Conservation (phyloP, 805 yeast genomes). For the Wickerhamomyces tratensis region DNA sequence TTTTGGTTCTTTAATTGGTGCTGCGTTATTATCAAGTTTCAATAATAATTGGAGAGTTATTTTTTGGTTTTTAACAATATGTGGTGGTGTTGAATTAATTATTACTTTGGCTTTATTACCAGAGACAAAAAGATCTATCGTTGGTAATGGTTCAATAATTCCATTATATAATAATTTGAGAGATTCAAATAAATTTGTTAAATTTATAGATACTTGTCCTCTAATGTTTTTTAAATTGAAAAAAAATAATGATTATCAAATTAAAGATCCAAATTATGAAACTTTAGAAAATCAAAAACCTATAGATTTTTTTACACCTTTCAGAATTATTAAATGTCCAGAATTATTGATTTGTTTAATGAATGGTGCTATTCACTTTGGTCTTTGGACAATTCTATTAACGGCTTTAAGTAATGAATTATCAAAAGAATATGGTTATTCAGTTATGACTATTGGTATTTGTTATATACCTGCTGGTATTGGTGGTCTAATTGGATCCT, state of each 20-base stretch:
- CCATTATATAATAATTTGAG: constrained; percentile 32
- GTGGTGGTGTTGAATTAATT: constrained; percentile 37
- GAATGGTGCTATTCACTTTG: constrained; percentile 54
- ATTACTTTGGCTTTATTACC: constrained; percentile 39
- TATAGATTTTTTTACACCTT: constrained; percentile 26
- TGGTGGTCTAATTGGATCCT: constrained; percentile 52
- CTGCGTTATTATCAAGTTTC: constrained; percentile 29
- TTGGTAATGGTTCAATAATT: constrained; percentile 61
- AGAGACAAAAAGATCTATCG: constrained; percentile 64
- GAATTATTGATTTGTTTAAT: constrained; percentile 40
- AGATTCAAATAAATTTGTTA: constrained; percentile 9
- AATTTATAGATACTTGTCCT: constrained; percentile 1
- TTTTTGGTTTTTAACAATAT: constrained; percentile 68
- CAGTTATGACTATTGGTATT: constrained; percentile 52
- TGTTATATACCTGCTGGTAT: constrained; percentile 70
- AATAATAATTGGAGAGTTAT: constrained; percentile 57
- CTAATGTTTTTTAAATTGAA: constrained; percentile 9
- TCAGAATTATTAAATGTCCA: constrained; percentile 30
- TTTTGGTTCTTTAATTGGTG: constrained; percentile 65
- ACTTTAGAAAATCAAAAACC: constrained; percentile 17
- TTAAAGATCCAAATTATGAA: constrained; percentile 22
- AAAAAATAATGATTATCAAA: constrained; percentile 11
- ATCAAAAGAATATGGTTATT: constrained; percentile 36
- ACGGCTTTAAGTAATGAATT: constrained; percentile 55
- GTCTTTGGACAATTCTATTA: constrained; percentile 61